phyloP scores from a whole-genome alignment of 2,329 filamentous ascomycete species.

The Fusarium proliferatum region DNA sequence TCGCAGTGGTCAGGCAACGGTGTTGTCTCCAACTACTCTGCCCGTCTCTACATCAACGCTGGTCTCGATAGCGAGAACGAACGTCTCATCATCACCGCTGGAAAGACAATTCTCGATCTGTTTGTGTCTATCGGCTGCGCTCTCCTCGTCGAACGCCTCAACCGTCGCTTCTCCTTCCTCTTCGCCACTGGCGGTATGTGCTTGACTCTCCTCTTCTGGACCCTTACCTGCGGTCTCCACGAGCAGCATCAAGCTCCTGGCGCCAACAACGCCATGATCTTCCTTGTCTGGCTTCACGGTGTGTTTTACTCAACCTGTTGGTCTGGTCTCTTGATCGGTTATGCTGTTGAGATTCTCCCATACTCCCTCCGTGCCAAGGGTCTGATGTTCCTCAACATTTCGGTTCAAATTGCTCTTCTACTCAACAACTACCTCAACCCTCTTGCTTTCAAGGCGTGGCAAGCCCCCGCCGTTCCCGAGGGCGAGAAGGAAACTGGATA shows the following conservation, averaged over 20 bases:
- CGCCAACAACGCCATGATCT: slow-evolving; percentile 65
- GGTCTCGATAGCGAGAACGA: slow-evolving; percentile 67
- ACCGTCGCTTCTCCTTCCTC: slow-evolving; percentile 66
- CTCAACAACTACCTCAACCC: slow-evolving; percentile 63
- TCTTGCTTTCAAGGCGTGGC: not conserved
- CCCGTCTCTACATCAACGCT: slow-evolving; percentile 69
- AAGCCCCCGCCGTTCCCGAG: not conserved
- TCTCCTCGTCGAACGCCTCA: slow-evolving; percentile 61
- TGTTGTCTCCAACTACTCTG: slow-evolving; percentile 74
- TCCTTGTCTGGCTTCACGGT: slow-evolving; percentile 69
- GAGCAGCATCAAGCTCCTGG: slow-evolving; percentile 54
- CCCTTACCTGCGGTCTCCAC: slow-evolving; percentile 64
- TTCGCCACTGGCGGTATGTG: slow-evolving; percentile 61
- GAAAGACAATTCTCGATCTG: slow-evolving; percentile 70
- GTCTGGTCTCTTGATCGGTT: slow-evolving; percentile 67
- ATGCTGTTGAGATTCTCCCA: slow-evolving; percentile 68
- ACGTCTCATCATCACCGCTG: slow-evolving; percentile 65
- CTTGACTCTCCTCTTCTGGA: slow-evolving; percentile 61
- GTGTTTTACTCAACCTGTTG: slow-evolving; percentile 70
- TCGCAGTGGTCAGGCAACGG: slow-evolving; percentile 77
- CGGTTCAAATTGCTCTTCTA: slow-evolving; percentile 69
- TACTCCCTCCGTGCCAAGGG: slow-evolving; percentile 68
- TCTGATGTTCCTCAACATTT: slow-evolving; percentile 73
- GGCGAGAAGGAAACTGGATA: slow-evolving; percentile 55
- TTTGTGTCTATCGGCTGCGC: slow-evolving; percentile 66